Evolutionary conservation across 371 early-diverging fungal species (phyloP).

Genomic region (Mucor saturninus): DNA sequence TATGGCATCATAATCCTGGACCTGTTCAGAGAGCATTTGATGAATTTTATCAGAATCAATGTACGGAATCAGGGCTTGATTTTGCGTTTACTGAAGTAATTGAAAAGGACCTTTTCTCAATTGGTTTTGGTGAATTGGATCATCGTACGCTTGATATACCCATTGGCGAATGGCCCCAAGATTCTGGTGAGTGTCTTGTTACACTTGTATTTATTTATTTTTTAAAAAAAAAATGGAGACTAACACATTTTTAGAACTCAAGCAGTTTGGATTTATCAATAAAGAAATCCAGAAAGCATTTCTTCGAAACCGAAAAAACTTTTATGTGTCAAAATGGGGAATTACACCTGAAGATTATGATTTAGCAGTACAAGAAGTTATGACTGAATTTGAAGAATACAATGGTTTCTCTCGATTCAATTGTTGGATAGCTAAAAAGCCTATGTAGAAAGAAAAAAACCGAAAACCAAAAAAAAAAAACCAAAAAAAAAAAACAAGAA

Average conservation of each 20-base stretch:
- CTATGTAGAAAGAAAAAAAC: not conserved
- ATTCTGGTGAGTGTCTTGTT: conserved; percentile 27
- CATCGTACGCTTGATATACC: conserved; percentile 47
- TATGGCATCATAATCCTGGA: conserved; percentile 53
- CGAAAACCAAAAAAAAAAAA: no score
- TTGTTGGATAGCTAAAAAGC: conserved; percentile 48
- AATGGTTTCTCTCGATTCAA: conserved; percentile 51
- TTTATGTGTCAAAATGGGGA: conserved; percentile 44
- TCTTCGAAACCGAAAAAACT: conserved; percentile 41
- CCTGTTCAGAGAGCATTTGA: conserved; percentile 54
- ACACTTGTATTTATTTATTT: not conserved
- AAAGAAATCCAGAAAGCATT: conserved; percentile 50
- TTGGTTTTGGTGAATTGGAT: conserved; percentile 34
- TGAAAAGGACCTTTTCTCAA: conserved; percentile 21
- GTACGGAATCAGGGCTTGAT: conserved; percentile 37
- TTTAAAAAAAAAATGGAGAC: not conserved
- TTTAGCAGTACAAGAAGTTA: conserved; percentile 46
- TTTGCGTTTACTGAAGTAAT: conserved; percentile 39
- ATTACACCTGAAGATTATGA: conserved; percentile 52
- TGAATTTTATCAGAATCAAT: conserved; percentile 42
- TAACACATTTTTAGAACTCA: conserved; percentile 33
- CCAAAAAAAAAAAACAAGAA: not conserved
- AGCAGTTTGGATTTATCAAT: conserved; percentile 59
- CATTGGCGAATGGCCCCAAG: conserved; percentile 56
- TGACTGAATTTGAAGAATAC: conserved; percentile 53